phyloP scores from a whole-genome alignment of 306 rosid genomes.

The Rosa lucieae region DNA sequence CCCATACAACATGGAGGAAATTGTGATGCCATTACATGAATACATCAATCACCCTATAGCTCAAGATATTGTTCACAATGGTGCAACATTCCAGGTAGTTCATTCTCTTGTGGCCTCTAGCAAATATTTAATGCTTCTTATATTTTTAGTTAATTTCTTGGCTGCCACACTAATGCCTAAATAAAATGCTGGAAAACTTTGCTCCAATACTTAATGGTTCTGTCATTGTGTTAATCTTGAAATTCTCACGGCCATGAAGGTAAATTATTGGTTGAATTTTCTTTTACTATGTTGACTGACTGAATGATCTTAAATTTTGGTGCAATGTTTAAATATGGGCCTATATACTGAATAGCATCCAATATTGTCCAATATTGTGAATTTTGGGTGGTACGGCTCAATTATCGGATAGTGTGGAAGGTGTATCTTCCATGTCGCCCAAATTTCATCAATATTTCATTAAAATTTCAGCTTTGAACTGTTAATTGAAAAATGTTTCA shows the following conservation, averaged over 20 bases:
- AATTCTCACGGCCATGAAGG: neutral
- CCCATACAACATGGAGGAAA: conserved; percentile 67
- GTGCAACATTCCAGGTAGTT: conserved; percentile 96
- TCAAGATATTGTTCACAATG: conserved; percentile 80
- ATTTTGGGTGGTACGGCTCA: neutral
- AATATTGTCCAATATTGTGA: neutral
- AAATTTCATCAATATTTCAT: neutral
- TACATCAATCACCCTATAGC: conserved; percentile 71
- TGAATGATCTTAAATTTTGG: neutral
- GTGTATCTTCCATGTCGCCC: conserved; percentile 3
- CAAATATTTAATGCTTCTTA: conserved; percentile 20
- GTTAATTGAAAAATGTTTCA: neutral
- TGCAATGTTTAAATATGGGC: neutral
- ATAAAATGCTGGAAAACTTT: neutral
- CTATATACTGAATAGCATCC: neutral
- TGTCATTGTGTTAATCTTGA: neutral
- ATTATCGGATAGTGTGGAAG: neutral
- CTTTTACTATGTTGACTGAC: neutral
- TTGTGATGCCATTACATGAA: conserved; percentile 82
- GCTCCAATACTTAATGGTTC: neutral
- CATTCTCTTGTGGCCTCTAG: conserved; percentile 3
- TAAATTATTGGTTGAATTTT: neutral
- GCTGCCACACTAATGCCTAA: neutral
- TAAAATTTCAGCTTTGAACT: neutral
- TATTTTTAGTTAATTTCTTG: neutral